Evolutionary conservation across 306 rosid genomes (phyloP).

Genomic region (Pyrus pyrifolia): DNA sequence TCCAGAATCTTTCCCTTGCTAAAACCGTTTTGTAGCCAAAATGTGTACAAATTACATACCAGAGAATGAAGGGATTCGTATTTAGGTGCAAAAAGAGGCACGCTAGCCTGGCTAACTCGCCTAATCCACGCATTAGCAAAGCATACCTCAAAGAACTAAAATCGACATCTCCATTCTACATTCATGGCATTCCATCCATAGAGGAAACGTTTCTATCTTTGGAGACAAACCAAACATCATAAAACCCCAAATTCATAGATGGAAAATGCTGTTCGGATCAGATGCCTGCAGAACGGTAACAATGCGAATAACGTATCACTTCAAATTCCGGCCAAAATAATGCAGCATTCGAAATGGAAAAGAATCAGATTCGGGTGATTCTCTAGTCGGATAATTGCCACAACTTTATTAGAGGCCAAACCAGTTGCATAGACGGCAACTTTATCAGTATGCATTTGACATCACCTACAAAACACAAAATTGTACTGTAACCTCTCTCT

Average conservation of each 20-base stretch:
- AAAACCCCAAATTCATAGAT: neutral
- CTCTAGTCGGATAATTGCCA: neutral
- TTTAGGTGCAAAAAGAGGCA: neutral
- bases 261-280: neutral
- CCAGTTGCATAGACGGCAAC: conserved; percentile 23
- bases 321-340: neutral
- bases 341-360: neutral
- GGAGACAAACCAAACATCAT: neutral
- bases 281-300: neutral
- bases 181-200: neutral
- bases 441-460: conserved; percentile 7
- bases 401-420: conserved; percentile 13
- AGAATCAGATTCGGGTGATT: neutral
- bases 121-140: neutral
- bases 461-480: conserved; percentile 6
- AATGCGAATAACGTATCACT: neutral
- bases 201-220: neutral
- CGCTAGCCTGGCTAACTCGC: neutral
- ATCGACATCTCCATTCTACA: neutral
- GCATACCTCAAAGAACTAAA: neutral
- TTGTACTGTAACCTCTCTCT: neutral
- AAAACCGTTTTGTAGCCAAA: neutral
- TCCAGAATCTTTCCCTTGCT: neutral
- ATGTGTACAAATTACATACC: neutral
- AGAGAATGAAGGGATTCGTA: neutral